Conservation (phyloP, 2,329 filamentous ascomycete genomes). For the Alternaria tenuissima region DNA sequence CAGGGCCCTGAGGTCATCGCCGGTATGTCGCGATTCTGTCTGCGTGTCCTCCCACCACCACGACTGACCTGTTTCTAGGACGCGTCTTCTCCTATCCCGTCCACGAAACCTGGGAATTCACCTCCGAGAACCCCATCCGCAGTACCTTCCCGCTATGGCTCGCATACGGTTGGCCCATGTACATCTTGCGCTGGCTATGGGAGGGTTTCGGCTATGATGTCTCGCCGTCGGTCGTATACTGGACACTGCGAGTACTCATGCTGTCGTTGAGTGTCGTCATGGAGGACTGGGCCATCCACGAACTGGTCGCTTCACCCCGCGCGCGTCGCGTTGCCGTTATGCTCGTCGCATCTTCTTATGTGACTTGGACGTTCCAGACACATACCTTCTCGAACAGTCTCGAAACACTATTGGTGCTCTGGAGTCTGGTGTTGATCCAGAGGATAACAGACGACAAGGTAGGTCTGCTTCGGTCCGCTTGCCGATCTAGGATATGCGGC, state of each 20-base stretch:
- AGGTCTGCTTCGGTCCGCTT: constrained; percentile 47
- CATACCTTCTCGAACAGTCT: constrained; percentile 99
- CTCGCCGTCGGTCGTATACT: constrained; percentile 87
- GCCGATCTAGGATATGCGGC: constrained; percentile 36
- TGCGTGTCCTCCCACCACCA: background rate
- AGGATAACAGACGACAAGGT: constrained; percentile 84
- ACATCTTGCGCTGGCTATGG: constrained; percentile 90
- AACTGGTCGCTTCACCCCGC: constrained; percentile 80
- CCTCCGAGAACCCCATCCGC: constrained; percentile 83
- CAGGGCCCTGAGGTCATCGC: constrained; percentile 97
- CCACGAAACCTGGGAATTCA: constrained; percentile 95
- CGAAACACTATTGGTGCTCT: constrained; percentile 90
- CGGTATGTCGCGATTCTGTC: constrained; percentile 61
- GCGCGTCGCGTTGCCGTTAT: constrained; percentile 77
- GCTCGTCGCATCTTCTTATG: constrained; percentile 93
- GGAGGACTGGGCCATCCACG: constrained; percentile 96
- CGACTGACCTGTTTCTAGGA: constrained; percentile 62
- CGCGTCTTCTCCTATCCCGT: constrained; percentile 93
- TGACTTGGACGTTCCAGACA: constrained; percentile 98
- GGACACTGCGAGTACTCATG: constrained; percentile 87
- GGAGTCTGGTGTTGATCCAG: constrained; percentile 91
- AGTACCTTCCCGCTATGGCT: constrained; percentile 98
- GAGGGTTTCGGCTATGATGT: constrained; percentile 83
- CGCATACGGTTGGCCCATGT: constrained; percentile 92
- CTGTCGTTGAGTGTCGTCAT: constrained; percentile 94